phyloP scores from a whole-genome alignment of 2,329 filamentous ascomycete genomes.

The Arthrobotrys iridis region DNA sequence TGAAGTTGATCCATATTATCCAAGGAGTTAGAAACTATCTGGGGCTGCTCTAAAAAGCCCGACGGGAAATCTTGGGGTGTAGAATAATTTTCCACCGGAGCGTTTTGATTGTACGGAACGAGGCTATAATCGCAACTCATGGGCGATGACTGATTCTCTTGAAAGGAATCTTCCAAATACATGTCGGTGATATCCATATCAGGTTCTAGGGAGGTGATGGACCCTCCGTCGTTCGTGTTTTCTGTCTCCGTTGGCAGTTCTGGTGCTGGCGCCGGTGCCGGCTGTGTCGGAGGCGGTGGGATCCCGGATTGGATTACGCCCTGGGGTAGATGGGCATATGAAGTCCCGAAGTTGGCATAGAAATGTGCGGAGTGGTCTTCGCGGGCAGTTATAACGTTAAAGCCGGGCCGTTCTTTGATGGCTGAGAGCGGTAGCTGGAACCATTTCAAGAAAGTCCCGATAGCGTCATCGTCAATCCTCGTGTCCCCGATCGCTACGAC shows the following conservation, averaged over 20 bases:
- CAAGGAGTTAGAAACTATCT: not conserved
- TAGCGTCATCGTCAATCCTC: not conserved
- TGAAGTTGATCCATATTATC: not conserved
- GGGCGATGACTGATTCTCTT: not conserved
- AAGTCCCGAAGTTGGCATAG: not conserved
- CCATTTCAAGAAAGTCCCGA: constrained; percentile 1
- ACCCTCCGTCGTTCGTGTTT: not conserved
- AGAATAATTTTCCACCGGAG: constrained; percentile 1
- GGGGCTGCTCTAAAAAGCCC: not conserved
- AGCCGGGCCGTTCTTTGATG: not conserved
- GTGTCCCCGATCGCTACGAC: not conserved
- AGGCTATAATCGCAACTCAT: not conserved
- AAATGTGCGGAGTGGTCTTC: not conserved
- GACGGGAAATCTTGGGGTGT: constrained; percentile 16
- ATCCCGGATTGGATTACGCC: not conserved
- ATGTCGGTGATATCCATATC: not conserved
- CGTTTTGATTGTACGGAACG: not conserved
- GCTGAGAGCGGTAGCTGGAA: not conserved
- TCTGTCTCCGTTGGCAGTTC: not conserved
- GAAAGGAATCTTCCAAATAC: not conserved
- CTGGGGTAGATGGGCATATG: not conserved
- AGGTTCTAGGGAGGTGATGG: not conserved
- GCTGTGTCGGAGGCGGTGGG: not conserved
- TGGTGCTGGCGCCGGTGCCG: too few relatives aligned
- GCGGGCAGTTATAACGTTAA: not conserved